phyloP scores from a whole-genome alignment of 768 basidiomycete genomes.

The Hydnomerulius pinastri region DNA sequence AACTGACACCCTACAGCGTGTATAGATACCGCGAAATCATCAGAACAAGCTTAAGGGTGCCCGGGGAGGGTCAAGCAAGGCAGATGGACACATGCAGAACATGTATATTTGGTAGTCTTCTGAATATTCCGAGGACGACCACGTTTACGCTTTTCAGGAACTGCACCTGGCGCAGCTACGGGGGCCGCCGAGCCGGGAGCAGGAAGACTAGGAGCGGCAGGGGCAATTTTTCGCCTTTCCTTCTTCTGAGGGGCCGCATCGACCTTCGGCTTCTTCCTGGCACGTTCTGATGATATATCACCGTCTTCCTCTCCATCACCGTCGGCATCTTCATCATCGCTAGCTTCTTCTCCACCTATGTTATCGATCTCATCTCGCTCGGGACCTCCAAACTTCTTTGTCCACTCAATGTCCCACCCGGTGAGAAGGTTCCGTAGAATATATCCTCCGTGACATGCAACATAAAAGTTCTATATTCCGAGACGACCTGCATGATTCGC shows the following conservation, averaged over 20 bases:
- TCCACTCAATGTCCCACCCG: constrained; percentile 81
- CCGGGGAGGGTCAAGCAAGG: too few relatives aligned
- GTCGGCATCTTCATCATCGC: constrained; percentile 45
- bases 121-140: constrained; percentile 78
- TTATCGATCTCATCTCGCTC: constrained; percentile 73
- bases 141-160: constrained; percentile 80
- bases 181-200: constrained; percentile 22
- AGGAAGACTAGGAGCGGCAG: constrained; percentile 22
- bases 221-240: constrained; percentile 39
- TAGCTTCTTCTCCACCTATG: constrained; percentile 39
- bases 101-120: too few relatives aligned
- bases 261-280: constrained; percentile 65
- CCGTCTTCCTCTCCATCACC: constrained; percentile 42
- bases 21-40: too few relatives aligned
- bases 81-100: too few relatives aligned
- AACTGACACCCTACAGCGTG: too few relatives aligned
- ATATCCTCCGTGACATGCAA: too few relatives aligned
- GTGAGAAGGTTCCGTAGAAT: constrained; percentile 61
- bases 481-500: too few relatives aligned
- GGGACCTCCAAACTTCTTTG: constrained; percentile 70
- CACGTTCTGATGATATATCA: constrained; percentile 44
- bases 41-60: too few relatives aligned
- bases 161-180: constrained; percentile 31
- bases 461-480: too few relatives aligned
- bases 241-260: constrained; percentile 46